Evolutionary conservation across 129 eudicot genomes (phyloP), one percentile per base, ranked within the genome.

Genomic region (Oenanthe sinensis): DNA sequence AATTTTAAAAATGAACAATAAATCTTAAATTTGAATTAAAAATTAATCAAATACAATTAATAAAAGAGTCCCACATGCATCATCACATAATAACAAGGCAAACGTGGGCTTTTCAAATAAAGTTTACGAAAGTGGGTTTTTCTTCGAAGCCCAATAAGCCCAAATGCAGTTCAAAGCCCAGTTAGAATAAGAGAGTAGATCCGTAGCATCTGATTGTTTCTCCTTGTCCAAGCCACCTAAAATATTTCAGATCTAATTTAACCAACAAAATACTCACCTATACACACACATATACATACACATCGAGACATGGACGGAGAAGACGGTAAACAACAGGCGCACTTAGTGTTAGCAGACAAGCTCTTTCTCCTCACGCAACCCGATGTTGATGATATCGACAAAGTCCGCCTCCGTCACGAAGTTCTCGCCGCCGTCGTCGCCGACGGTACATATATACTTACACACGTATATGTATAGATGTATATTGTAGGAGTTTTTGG

Each of bases 401-500:
- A 95, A 79, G 97, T 91, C 24, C 92, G 90, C 55, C 97, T 90
- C 83, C 91, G 96, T 5, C 93, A 95, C 5, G 97, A 95, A 75
- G 98, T 91, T 60, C 75, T 82, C 52, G 30, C 84, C 67, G 79
- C 88, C 79, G 87, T 91, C 39, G 47, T 82, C n/a, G 84, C 89
- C 76, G 87, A 91, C 79, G 91, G 98, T 94, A 47, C 39, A 24
- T 40, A 15, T 15, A 14, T 49, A 50, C 58, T 16, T 5, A 50
- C n/a, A 50, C 22, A 16, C n/a, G 3, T 16, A 49, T 16, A 49
- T 16, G 16, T 50, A 16, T 5, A n/a, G n/a, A 16, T 50, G 6
- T 50, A 5, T 39, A 39, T 39, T 39, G 4, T 39, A 39, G 4
- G 42, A 39, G 1, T 39, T 39, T 39, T 39, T 3, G 42, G 42